Evolutionary conservation across 345 rosid species (phyloP), one percentile per base, ranked within the genome.

Genomic region (Gossypioides kirkii): DNA sequence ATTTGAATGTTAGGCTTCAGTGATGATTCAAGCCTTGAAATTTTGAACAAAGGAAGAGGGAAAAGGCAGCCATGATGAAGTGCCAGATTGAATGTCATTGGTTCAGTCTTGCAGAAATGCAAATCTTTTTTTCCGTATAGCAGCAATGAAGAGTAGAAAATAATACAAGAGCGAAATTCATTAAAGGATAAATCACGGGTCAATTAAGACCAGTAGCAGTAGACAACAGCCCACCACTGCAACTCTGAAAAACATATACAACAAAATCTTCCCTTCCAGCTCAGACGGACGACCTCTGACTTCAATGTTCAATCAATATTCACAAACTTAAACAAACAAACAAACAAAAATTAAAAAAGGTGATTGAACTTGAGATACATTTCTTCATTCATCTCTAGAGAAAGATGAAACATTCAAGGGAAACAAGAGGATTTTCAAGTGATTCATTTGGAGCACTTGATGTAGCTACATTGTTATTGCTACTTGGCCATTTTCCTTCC

Each of bases 381-480:
- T 25, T 69, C n/a, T 8, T 43, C 74, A 38, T 32, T 36, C 74
- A 45, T 32, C 55, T 50, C 77, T 73, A 94, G 50, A 94, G 90
- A 66, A 94, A 94, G 73, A 94, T 91, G 81, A 91, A 94, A 75
- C 98, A 91, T 84, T 91, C 98, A 65, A 94, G 73, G 2, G 97
- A 90, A 12, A 94, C 97, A 17, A 82, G 91, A 50, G 96, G 97
- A 77, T 91, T 91, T 73, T 94, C 94, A 18, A 91, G 81, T 16
- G 90, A 83, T 76, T 90, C 94, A 17, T 81, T 82, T 43, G 81
- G 41, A 66, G 74, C 55, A 75, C 61, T 73, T 53, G 32, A 20
- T 8, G 56, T 25, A 14, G 55, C 61, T 65, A 41, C 61, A 53
- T 73, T 61, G 13, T 22, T 54, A 45, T 70, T 26, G 58, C 60